Base-by-base conservation (phyloP, 352 stramenopile genomes). In the Globisporangium parvum region DNA sequence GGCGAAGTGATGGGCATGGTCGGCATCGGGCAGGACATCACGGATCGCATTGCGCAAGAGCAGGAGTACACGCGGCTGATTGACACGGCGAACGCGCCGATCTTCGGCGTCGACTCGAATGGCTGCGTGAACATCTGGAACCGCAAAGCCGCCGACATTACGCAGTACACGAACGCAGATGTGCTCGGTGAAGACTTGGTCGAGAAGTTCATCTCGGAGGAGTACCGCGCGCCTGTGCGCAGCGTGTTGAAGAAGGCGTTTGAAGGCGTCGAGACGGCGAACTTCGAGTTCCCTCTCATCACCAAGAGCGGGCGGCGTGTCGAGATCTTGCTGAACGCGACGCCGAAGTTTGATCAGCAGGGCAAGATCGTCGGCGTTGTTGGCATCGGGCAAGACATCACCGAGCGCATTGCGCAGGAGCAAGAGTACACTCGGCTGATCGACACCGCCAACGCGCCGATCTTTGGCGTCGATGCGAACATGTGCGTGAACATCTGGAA, bases 401-500 rank as follows among this genome's bases (percentile, higher is more conserved):
- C 77, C 1, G 65, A 76, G 26, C 60, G 64, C 2, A 71, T 71
- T 37, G 67, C 62, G 2, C 68, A 76, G 17, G 68, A 76, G 23
- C 68, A 73, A 51, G 68, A 76, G 57, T 76, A 76, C 59, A 71
- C 51, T 40, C 68, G 79, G 0, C 49, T 89, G 14, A 89, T 89
- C 26, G 78, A 88, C 37, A 87, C 74, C 0, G 78, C 78, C 0
- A 88, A 88, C 15, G 78, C 78, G 24, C 78, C 79, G 1, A 88
- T 88, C 23, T 88, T 88, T 47, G 77, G 77, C 51, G 75, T 88
- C 0, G 78, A 89, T 46, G 62, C 47, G 18, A 70, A 78, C 37
- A 74, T 89, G 47, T 74, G 73, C 37, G 81, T 96, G 12, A 95
- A 93, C 47, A 94, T 95, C 41, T 94, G 87, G 88, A 96, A 97